Conservation (phyloP, 2,329 filamentous ascomycete genomes). For the Fusarium anthophilum region DNA sequence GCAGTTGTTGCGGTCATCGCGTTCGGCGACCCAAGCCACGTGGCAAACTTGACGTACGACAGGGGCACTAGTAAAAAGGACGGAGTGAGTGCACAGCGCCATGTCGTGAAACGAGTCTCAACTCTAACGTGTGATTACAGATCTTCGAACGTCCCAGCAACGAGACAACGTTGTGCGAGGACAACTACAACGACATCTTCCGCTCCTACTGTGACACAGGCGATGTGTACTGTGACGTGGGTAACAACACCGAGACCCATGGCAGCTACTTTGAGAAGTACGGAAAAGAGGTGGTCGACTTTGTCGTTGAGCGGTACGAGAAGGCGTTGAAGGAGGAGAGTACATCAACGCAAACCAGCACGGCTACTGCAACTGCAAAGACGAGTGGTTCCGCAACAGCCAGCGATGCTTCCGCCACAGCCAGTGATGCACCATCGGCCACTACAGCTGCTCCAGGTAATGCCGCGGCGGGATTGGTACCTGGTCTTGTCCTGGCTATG, state of each 20-base stretch:
- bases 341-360: constrained; percentile 4
- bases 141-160: constrained; percentile 47
- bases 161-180: constrained; percentile 48
- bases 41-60: constrained; percentile 49
- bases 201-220: constrained; percentile 54
- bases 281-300: constrained; percentile 47
- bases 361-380: constrained; percentile 2
- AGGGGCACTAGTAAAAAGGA: constrained; percentile 49
- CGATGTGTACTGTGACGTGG: constrained; percentile 53
- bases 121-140: constrained; percentile 39
- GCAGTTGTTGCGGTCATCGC: constrained; percentile 53
- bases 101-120: neutral
- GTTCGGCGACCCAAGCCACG: constrained; percentile 55
- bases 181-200: constrained; percentile 47
- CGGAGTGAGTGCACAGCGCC: constrained; percentile 47
- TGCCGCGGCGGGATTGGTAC: constrained; percentile 14
- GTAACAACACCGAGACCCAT: constrained; percentile 45
- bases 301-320: constrained; percentile 49
- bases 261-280: constrained; percentile 50
- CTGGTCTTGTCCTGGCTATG: constrained; percentile 5
- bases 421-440: neutral
- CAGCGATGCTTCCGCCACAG: neutral
- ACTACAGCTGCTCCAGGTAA: constrained; percentile 14
- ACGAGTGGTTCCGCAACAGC: constrained; percentile 5
- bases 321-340: constrained; percentile 4